phyloP scores from a whole-genome alignment of 2,329 filamentous ascomycete species.

The Sporothrix protearum region DNA sequence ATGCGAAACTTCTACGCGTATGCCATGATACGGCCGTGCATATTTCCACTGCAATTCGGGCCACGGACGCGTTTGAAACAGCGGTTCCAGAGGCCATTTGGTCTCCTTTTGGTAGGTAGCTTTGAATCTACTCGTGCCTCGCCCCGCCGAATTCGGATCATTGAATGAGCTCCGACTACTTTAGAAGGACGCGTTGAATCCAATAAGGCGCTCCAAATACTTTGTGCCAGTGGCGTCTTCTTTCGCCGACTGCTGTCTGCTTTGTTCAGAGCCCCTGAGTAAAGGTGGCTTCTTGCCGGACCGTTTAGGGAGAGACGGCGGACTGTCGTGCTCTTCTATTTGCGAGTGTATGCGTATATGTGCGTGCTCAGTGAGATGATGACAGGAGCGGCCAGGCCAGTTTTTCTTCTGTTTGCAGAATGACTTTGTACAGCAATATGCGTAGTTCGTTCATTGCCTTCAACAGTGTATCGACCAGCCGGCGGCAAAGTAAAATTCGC shows the following conservation, averaged over 20 bases:
- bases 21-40: background rate
- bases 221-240: too few relatives aligned
- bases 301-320: background rate
- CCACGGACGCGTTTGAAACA: background rate
- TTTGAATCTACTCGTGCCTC: background rate
- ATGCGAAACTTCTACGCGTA: background rate
- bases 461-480: background rate
- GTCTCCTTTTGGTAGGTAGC: background rate
- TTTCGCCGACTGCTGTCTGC: background rate
- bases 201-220: too few relatives aligned
- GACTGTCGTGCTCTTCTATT: background rate
- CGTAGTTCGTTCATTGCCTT: too few relatives aligned
- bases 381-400: background rate
- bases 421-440: too few relatives aligned
- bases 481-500: slow-evolving; percentile 19
- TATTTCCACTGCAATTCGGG: background rate
- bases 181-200: too few relatives aligned
- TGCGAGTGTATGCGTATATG: too few relatives aligned
- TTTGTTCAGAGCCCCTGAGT: background rate
- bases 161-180: too few relatives aligned
- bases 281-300: background rate
- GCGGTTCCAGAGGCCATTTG: background rate
- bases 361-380: background rate
- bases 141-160: too few relatives aligned
- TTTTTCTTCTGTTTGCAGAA: background rate